phyloP scores from a whole-genome alignment of 2,329 filamentous ascomycete genomes.

The Fusarium globosum region DNA sequence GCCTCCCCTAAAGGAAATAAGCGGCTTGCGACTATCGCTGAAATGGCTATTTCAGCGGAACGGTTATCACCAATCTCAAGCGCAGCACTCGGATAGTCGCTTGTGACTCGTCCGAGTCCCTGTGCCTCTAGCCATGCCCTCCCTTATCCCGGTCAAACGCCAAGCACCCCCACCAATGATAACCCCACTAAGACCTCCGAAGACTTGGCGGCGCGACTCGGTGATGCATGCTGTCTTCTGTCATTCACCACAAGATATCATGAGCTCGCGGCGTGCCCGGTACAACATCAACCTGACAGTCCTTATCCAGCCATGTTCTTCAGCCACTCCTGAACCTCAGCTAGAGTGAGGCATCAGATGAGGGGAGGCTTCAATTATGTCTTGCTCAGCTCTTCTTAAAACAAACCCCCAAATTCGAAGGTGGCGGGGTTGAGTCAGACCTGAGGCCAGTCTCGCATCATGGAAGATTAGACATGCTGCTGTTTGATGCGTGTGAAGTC shows the following conservation, averaged over 20 bases:
- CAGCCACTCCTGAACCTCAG: background rate
- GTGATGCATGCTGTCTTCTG: conserved; percentile 32
- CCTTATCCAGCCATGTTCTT: background rate
- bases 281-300: background rate
- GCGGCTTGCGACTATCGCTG: conserved; percentile 35
- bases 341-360: background rate
- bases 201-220: conserved; percentile 37
- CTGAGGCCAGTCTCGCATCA: conserved; percentile 16
- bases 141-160: conserved; percentile 36
- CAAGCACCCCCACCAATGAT: conserved; percentile 43
- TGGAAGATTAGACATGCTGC: background rate
- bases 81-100: conserved; percentile 41
- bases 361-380: conserved; percentile 13
- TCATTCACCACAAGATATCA: conserved; percentile 9
- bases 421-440: conserved; percentile 25
- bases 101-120: conserved; percentile 40
- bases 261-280: conserved; percentile 8
- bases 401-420: conserved; percentile 22
- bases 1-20: conserved; percentile 31
- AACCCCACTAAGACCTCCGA: conserved; percentile 43
- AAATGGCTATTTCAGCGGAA: conserved; percentile 35
- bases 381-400: conserved; percentile 14
- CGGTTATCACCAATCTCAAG: conserved; percentile 45
- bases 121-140: conserved; percentile 28
- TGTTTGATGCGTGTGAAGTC: background rate